Evolutionary conservation across 1,139 yeast genomes (phyloP).

Genomic region (Saccharomyces pastorianus): DNA sequence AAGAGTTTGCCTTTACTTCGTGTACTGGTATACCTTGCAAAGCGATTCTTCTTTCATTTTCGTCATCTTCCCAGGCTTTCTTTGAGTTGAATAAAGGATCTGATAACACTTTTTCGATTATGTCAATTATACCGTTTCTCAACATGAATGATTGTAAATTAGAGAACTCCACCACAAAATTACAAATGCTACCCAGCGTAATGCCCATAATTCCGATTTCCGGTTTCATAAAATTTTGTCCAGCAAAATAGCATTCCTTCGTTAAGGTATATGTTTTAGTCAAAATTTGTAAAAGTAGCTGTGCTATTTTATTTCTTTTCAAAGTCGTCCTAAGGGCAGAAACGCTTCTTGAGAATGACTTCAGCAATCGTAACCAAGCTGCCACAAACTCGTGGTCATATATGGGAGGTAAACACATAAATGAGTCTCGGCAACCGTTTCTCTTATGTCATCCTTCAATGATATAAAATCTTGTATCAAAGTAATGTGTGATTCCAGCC

Average conservation of each 20-base stretch:
- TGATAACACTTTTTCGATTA: constrained; percentile 35
- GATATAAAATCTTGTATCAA: constrained; percentile 18
- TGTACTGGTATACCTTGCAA: constrained; percentile 19
- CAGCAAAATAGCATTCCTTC: constrained; percentile 25
- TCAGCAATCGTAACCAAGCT: constrained; percentile 37
- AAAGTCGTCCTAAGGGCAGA: constrained; percentile 61
- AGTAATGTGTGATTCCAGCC: constrained; percentile 19
- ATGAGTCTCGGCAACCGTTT: not conserved
- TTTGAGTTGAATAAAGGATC: constrained; percentile 31
- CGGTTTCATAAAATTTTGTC: constrained; percentile 22
- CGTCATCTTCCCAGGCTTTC: constrained; percentile 6
- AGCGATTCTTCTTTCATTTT: constrained; percentile 5
- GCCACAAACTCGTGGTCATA: constrained; percentile 20
- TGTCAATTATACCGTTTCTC: constrained; percentile 46
- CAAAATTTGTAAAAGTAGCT: constrained; percentile 39
- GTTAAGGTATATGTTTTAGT: constrained; percentile 22
- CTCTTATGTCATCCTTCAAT: constrained; percentile 9
- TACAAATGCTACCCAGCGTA: constrained; percentile 63
- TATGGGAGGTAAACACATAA: constrained; percentile 17
- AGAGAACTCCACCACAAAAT: constrained; percentile 72
- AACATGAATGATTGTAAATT: constrained; percentile 55
- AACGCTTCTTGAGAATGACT: constrained; percentile 71
- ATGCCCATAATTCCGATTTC: constrained; percentile 42
- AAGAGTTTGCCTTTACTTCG: constrained; percentile 39
- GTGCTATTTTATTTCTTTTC: constrained; percentile 48